Conservation (phyloP, 257 asterid genomes). For the Salvia rosmarinus region DNA sequence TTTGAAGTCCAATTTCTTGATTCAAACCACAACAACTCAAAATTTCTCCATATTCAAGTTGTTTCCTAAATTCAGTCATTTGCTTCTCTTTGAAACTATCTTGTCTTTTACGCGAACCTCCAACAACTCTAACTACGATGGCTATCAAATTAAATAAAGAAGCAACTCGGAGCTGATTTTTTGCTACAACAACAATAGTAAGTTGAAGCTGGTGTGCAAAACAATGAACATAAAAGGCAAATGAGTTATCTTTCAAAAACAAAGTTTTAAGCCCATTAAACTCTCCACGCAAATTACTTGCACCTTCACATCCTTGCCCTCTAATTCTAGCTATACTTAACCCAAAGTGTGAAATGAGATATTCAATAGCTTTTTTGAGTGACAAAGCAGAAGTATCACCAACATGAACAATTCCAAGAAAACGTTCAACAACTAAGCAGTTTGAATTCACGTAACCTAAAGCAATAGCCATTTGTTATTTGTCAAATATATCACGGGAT, state of each 20-base stretch:
- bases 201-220: no score
- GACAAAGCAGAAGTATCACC: not conserved
- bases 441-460: not conserved
- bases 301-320: not conserved
- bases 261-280: no score
- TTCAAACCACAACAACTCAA: slow-evolving; percentile 4
- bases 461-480: not conserved
- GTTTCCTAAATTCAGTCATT: not conserved
- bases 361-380: not conserved
- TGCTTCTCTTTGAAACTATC: not conserved
- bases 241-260: no score
- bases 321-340: not conserved
- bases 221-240: no score
- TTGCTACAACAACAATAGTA: no score
- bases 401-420: not conserved
- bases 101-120: not conserved
- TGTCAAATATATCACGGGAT: not conserved
- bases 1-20: not conserved
- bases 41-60: not conserved
- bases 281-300: not conserved
- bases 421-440: not conserved
- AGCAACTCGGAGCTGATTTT: no score
- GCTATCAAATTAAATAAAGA: no score
- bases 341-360: not conserved
- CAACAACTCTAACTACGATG: slow-evolving; percentile 5